Percentiles rank a stretch among this genome's conserved stretches.
phyloP scores from a whole-genome alignment of 352 stramenopile genomes.

The Phytopythium ostracodes region DNA sequence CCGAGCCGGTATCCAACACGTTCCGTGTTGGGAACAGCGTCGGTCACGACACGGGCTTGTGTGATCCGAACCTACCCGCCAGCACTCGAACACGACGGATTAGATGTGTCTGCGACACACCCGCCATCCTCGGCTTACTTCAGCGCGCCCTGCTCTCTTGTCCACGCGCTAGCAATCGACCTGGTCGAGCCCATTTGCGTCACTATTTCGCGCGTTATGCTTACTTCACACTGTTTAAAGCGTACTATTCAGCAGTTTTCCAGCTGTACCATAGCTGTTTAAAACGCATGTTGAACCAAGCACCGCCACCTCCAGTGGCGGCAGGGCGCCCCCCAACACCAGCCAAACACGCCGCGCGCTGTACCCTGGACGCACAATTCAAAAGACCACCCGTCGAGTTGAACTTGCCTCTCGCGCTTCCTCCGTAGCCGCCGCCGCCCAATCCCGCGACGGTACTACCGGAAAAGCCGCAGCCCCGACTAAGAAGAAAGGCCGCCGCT shows the following conservation, averaged over 20 bases:
- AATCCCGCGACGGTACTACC: neutral
- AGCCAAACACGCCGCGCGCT: neutral
- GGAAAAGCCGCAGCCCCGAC: too few species aligned
- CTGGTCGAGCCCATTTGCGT: neutral
- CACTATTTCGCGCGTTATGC: neutral
- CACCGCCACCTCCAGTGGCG: neutral
- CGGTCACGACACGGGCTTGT: too few species aligned
- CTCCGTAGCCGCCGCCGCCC: too few species aligned
- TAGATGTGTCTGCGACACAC: too few species aligned
- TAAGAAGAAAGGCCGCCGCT: too few species aligned
- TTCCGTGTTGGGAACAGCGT: too few species aligned
- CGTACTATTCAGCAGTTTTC: neutral
- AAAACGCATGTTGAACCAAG: neutral
- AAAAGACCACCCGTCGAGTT: slow-evolving; percentile 1
- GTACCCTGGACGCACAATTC: neutral
- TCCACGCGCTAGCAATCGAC: neutral
- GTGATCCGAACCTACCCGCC: too few species aligned
- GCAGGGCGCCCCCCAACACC: neutral
- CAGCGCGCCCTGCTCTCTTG: too few species aligned
- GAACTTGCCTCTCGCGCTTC: neutral
- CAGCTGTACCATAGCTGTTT: neutral
- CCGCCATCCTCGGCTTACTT: too few species aligned
- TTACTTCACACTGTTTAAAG: neutral
- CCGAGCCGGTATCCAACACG: too few species aligned
- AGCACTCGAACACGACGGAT: too few species aligned